Base-by-base conservation (phyloP, 192 early-diverging fungal species). In the Entomortierella lignicola region DNA sequence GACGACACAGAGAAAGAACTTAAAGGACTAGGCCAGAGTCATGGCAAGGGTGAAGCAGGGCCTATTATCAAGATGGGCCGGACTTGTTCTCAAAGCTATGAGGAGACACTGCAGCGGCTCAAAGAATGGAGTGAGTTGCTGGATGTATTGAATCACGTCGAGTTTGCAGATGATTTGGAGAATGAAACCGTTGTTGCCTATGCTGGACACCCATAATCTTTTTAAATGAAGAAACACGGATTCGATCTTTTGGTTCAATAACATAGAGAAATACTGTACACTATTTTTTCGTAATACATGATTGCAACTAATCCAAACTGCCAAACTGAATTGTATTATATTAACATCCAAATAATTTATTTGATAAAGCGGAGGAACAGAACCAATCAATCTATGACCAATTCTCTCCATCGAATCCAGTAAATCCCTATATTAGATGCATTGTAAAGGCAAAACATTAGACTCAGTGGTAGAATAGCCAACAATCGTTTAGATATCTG, bases 351-450 rank as follows among this genome's bases (percentile, higher is more conserved):
- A n/a, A n/a, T n/a, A n/a, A n/a, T n/a, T n/a, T n/a, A n/a, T 54
- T 20, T 54, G 48, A 25, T 21, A 17, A 17, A 34, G 32, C 8
- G 31, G 56, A 56, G 54, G 23, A 25, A 17, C 48, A 5, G 48
- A 51, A 5, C 6, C 17, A 37, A 37, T 4, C 34, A 4, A 37
- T 37, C 32, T 66, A 71, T 65, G 77, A 83, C 68, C 77, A 89
- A 11, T 75, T 75, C 74, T 85, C 82, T 55, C 92, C 92, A 72
- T 94, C 92, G 68, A 93, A 94, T 37, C 92, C 92, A 56, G 89
- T 91, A 74, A 94, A 94, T 4, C 91, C 92, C 62, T 90, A 84
- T 10, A 48, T 42, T 32, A n/a, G 17, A 29, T 15, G 15, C 50
- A 26, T 29, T 21, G 39, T 29, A 55, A 31, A 34, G n/a, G 55